These are phyloP conservation scores for Lentinus tigrinus DNA, from an alignment of 768 basidiomycete species.

Conservation along the genomic window DNA sequence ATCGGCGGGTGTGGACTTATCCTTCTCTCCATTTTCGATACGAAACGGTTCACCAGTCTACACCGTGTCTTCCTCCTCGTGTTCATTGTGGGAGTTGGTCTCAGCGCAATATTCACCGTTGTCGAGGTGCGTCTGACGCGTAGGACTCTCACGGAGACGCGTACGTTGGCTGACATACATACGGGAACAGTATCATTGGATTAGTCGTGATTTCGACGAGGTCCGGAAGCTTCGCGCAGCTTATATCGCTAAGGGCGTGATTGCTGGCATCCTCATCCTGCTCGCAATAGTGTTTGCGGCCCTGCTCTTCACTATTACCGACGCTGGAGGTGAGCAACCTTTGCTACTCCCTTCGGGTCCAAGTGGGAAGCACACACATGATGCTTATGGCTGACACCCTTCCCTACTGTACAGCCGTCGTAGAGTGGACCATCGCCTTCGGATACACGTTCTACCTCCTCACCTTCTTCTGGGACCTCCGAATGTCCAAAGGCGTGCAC, in stretches of 20 bases:
- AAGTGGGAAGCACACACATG: too few species aligned
- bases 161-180: neutral
- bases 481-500: constrained; percentile 52
- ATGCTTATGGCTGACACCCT: neutral
- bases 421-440: constrained; percentile 76
- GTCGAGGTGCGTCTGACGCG: constrained; percentile 47
- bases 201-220: constrained; percentile 53
- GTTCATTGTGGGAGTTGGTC: constrained; percentile 69
- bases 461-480: constrained; percentile 72
- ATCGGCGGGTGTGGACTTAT: constrained; percentile 67
- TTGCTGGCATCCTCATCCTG: constrained; percentile 55
- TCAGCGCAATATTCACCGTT: constrained; percentile 75
- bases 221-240: constrained; percentile 46
- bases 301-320: constrained; percentile 40
- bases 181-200: constrained; percentile 55
- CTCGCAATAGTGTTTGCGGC: constrained; percentile 65
- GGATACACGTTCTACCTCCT: constrained; percentile 73
- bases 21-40: constrained; percentile 72
- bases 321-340: constrained; percentile 49
- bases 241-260: constrained; percentile 61
- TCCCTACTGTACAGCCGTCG: constrained; percentile 40
- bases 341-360: neutral
- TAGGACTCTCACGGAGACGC: neutral
- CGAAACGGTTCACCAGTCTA: constrained; percentile 45
- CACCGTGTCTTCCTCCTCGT: constrained; percentile 67